phyloP scores from a whole-genome alignment of 1,284 basidiomycete genomes.

The Boletus semigastroideus region DNA sequence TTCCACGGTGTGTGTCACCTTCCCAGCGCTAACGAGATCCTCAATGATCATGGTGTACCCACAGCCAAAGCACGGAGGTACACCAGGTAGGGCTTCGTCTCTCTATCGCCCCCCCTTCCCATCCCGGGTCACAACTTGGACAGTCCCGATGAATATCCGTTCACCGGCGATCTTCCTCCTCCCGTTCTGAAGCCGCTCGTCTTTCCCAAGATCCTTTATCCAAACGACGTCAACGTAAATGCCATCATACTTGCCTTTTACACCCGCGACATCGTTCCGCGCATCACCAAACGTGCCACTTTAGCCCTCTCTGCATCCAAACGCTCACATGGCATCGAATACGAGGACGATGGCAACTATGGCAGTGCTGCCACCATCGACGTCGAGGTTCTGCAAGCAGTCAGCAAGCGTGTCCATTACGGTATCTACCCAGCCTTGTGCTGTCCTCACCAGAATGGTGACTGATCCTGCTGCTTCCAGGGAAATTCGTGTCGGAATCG shows the following conservation, averaged over 20 bases:
- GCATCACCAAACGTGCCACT: conserved; percentile 74
- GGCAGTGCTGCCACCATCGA: conserved; percentile 94
- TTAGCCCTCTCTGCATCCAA: conserved; percentile 58
- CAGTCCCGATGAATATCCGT: conserved; percentile 97
- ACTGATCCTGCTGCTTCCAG: conserved; percentile 41
- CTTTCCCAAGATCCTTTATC: conserved; percentile 80
- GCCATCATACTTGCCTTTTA: conserved; percentile 89
- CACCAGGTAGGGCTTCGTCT: conserved; percentile 62
- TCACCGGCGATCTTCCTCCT: conserved; percentile 79
- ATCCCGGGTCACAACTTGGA: conserved; percentile 7
- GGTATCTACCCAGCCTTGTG: conserved; percentile 55
- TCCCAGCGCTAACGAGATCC: background rate
- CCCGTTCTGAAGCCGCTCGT: conserved; percentile 79
- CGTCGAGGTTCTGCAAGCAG: conserved; percentile 90
- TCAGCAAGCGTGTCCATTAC: conserved; percentile 96
- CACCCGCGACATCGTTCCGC: conserved; percentile 75
- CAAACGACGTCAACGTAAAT: conserved; percentile 88
- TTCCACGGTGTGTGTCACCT: conserved; percentile 78
- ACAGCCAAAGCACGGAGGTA: conserved; percentile 91
- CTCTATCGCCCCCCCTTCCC: background rate
- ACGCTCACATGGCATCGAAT: conserved; percentile 67
- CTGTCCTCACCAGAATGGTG: background rate
- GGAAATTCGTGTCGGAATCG: conserved; percentile 98
- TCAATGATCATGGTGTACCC: background rate
- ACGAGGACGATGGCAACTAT: conserved; percentile 95